Evolutionary conservation across 169 alveolate genomes (phyloP).

Genomic region (Plasmodium adleri): DNA sequence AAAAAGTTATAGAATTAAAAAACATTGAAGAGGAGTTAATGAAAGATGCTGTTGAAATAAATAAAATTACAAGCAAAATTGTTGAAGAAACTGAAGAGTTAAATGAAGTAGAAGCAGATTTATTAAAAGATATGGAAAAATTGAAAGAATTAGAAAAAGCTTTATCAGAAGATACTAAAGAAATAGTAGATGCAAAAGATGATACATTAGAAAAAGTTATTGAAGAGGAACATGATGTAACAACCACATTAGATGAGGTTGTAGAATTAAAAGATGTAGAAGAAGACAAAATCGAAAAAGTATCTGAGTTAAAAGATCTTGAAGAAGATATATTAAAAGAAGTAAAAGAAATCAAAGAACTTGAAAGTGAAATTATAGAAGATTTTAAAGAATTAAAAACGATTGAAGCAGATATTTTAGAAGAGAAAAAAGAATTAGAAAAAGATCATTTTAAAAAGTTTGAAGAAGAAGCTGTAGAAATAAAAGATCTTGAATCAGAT

Average conservation of each 20-base stretch:
- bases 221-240: neutral
- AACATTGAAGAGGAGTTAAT: neutral
- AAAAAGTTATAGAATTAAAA: neutral
- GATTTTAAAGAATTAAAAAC: too few species aligned
- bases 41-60: neutral
- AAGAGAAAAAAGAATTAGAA: too few species aligned
- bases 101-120: slow-evolving; percentile 3
- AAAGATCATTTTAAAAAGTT: too few species aligned
- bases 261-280: neutral
- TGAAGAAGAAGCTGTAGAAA: too few species aligned
- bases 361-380: neutral
- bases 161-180: neutral
- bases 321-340: neutral
- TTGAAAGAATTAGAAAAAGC: neutral
- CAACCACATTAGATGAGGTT: neutral
- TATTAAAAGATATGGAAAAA: neutral
- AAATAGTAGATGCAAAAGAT: neutral
- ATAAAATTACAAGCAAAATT: neutral
- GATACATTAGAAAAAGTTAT: neutral
- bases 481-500: neutral
- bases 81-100: slow-evolving; percentile 5
- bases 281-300: neutral
- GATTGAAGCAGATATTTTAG: too few species aligned
- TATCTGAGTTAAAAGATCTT: neutral
- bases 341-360: neutral